Base-by-base conservation (phyloP, 73 alveolate genomes). In the Paramecium pentaurelia region DNA sequence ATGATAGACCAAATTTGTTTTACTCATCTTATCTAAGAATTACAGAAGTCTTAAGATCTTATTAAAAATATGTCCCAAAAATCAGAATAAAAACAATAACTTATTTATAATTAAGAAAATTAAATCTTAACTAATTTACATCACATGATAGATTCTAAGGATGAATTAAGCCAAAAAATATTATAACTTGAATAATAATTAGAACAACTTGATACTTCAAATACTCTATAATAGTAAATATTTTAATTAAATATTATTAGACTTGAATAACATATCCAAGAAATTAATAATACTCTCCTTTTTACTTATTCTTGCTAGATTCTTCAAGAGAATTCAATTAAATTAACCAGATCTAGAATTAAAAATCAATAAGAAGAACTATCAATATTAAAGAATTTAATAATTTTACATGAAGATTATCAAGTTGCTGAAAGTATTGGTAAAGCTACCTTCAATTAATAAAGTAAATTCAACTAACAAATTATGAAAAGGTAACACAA, bases 381-480 rank as follows among this genome's bases (percentile, higher is more conserved):
- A 6, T 2, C 10, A 64, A 1, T 12, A 64, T n/a, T 64, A 11
- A 28, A n/a, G 8, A 25, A 64, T 11, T 8, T 32, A 64, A 64
- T 64, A 0, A 64, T 64, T 64, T 64, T 64, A 28, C 51, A 64
- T 32, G 36, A 73, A 73, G 36, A 73, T 42, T 73, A 37, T 36
- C 45, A 73, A 37, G 59, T 73, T 16, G 87, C 87, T 36, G 87
- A 73, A 73, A 42, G 64, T 4, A 73, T 73, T 30, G 87, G 87
- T 10, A 36, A 36, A 6, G 87, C 87, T 12, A 36, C 32, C 32
- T 73, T 73, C n/a, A 73, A 36, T 36, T 38, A 32, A 36, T 14
- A 11, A 73, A 34, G 87, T 73, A 70, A 16, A 28, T 10, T 32
- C 6, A 47, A 47, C 7, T 47, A 11, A 47, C 0, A 1, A 73